Base-by-base conservation (phyloP, 768 basidiomycete genomes). In the Vararia minispora region DNA sequence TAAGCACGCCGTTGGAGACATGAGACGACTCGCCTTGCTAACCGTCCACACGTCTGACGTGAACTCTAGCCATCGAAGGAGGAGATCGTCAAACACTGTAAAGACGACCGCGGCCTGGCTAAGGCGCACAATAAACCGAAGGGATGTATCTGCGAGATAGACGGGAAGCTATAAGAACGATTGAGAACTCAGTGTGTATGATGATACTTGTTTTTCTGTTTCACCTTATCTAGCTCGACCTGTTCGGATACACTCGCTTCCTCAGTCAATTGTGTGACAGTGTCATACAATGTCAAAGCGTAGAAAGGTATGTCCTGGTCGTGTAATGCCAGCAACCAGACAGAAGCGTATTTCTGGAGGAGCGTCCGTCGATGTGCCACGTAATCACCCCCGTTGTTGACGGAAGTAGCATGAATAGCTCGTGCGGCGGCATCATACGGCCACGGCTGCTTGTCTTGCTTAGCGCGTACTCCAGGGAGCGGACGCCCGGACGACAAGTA, bases 281-380 rank as follows among this genome's bases (percentile, higher is more conserved):
- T 55, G 6, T 75, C 68, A 41, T 71, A 83, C 3, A 83, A 26
- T 28, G 69, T 58, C 20, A 56, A 51, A 8, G 66, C 63, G 52
- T 83, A 89, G 6, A 63, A 52, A 1, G 54, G 56, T 14, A 69
- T 47, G 49, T 81, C 74, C 37, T 72, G 71, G 34, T 77, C 64
- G 53, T 85, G 79, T 18, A 88, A 56, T 26, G 79, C 75, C 21
- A 67, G 59, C 30, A 89, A 60, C 87, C 87, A 90, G 16, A 69
- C 71, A 13, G 64, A 52, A 11, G 68, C 78, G 52, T 82, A 85
- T 45, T 62, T 66, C 14, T 56, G 49, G 35, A 76, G 56, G 16
- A 89, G 56, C 2, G 62, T 56, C 27, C 71, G 65, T 27, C 85
- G 63, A 18, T 70, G 64, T 12, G 72, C 68, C 31, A 84, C 62